Percentiles rank a stretch among this genome's conserved stretches.
Evolutionary conservation across 257 asterid genomes (phyloP).

Genomic region (Rauvolfia tetraphylla): DNA sequence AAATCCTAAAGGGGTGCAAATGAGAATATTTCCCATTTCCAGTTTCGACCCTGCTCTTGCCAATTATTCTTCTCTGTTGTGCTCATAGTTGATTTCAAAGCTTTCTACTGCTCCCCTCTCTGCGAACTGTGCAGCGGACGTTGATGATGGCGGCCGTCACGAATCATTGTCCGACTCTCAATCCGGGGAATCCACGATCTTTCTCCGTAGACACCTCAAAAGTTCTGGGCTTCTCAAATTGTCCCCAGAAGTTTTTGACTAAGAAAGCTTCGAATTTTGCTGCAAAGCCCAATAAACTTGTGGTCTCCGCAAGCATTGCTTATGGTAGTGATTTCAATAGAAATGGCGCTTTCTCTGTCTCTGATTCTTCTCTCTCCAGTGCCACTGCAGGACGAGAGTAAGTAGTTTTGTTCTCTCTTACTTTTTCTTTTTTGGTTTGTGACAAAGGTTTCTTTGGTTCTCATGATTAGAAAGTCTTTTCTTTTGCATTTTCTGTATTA

Average conservation of each 20-base stretch:
- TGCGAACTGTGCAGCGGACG: too few relatives aligned
- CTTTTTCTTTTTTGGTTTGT: not conserved
- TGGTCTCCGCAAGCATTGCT: constrained; percentile 42
- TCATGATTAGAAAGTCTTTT: not conserved
- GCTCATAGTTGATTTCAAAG: not conserved
- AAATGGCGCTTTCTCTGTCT: constrained; percentile 20
- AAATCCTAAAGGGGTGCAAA: not conserved
- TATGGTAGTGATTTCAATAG: constrained; percentile 25
- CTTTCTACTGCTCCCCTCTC: not conserved
- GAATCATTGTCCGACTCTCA: constrained; percentile 16
- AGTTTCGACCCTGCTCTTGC: not conserved
- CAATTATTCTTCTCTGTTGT: not conserved
- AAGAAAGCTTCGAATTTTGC: constrained; percentile 15
- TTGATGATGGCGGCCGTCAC: constrained; percentile 30
- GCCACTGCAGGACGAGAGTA: constrained; percentile 31
- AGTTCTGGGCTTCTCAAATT: constrained; percentile 11
- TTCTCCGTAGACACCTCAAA: not conserved
- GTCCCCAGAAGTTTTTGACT: constrained; percentile 2
- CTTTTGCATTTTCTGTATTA: not conserved
- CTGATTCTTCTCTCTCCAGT: constrained; percentile 35
- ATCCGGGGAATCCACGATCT: constrained; percentile 3
- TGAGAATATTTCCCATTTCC: too few relatives aligned
- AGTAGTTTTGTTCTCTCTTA: not conserved
- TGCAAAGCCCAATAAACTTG: constrained; percentile 21
- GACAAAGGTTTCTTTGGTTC: not conserved